Conservation (phyloP, 139 green algal genomes). For the Pleodorina starrii region DNA sequence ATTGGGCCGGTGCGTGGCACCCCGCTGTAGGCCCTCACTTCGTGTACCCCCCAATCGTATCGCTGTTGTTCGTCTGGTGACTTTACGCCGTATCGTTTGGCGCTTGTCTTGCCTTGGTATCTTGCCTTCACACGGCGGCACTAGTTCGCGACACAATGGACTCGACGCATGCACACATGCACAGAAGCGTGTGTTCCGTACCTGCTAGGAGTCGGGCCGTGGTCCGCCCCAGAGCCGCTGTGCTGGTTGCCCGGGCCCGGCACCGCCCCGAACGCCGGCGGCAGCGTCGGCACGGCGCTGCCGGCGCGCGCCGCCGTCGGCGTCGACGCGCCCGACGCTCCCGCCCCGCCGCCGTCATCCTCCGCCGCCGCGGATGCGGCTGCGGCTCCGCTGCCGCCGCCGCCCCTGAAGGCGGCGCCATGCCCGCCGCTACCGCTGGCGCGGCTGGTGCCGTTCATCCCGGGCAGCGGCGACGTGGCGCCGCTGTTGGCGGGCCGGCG, state of each 20-base stretch:
- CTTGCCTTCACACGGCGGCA: no score
- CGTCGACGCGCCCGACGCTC: neutral
- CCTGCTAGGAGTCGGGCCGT: neutral
- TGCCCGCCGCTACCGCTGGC: neutral
- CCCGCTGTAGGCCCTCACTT: no score
- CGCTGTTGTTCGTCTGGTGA: no score
- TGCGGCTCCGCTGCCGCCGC: neutral
- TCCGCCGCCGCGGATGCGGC: neutral
- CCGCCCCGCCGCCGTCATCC: neutral
- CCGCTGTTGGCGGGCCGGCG: neutral
- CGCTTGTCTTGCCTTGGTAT: no score
- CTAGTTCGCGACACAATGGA: no score
- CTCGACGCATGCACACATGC: no score
- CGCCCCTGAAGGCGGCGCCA: no score
- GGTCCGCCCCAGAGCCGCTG: neutral
- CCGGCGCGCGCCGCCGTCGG: constrained; percentile 1
- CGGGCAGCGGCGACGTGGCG: neutral
- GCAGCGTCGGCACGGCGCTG: neutral
- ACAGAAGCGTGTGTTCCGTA: no score
- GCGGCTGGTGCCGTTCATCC: neutral
- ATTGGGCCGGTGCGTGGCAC: no score
- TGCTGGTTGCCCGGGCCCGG: neutral
- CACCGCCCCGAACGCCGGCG: neutral
- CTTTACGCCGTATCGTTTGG: no score
- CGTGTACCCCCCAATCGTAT: no score